Conservation (phyloP, 2,329 filamentous ascomycete genomes). For the Chaetomium sp. region DNA sequence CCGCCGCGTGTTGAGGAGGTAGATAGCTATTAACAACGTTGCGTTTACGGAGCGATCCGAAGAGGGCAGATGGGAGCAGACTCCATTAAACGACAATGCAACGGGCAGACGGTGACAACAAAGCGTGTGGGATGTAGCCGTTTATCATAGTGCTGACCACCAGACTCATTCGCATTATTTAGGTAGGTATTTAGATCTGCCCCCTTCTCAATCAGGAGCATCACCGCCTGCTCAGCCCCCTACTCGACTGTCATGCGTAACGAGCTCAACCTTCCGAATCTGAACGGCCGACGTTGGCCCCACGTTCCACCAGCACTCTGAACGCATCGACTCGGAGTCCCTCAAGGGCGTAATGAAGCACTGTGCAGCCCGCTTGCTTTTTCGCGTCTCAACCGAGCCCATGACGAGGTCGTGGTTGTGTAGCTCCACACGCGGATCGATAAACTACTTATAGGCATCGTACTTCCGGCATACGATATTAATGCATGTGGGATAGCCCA, state of each 20-base stretch:
- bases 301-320: constrained; percentile 27
- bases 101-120: background rate
- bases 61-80: background rate
- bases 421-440: constrained; percentile 30
- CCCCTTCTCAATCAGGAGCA: constrained; percentile 32
- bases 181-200: constrained; percentile 30
- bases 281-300: constrained; percentile 25
- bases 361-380: constrained; percentile 29
- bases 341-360: constrained; percentile 33
- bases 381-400: constrained; percentile 22
- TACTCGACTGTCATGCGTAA: constrained; percentile 31
- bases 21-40: background rate
- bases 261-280: constrained; percentile 28
- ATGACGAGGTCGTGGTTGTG: constrained; percentile 34
- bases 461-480: constrained; percentile 31
- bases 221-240: constrained; percentile 32
- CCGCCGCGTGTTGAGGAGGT: no score
- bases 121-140: background rate
- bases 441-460: constrained; percentile 33
- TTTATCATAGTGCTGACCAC: background rate
- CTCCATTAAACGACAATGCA: no score
- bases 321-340: constrained; percentile 26
- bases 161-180: background rate
- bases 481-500: constrained; percentile 30
- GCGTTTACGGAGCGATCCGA: background rate